Base-by-base conservation (phyloP, 2,329 filamentous ascomycete genomes). In the Fusarium devonianum region DNA sequence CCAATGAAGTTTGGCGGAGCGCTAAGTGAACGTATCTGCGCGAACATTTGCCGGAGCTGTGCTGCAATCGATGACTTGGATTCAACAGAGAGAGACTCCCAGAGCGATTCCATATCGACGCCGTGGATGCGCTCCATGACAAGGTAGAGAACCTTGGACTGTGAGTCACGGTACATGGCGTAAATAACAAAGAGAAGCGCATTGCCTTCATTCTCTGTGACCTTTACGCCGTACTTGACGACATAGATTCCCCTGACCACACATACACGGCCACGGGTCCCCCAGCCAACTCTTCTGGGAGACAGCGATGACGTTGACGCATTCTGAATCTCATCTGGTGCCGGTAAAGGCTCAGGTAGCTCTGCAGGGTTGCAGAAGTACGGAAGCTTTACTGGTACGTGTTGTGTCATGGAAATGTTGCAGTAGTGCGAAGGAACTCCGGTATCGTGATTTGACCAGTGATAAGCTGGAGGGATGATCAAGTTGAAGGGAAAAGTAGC, bases 51-150 rank as follows among this genome's bases (percentile, higher is more conserved):
- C 33, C 16, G 30, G 12, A 49, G 38, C 33, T 49, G 38, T 17
- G 26, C 26, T 13, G 46, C 25, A 38, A 49, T 37, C 9, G 38
- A 49, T 21, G 26, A 43, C 32, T 43, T 49, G 3, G 46, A 39
- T 43, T 43, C 46, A n/a, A 18, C n/a, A n/a, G 46, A 43, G 18
- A 49, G 39, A 32, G 25, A 32, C 13, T 10, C 12, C 46, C 46
- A 49, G 38, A 49, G 18, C 18, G 45, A 49, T 14, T 49, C 37
- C 13, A 42, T 23, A 16, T 28, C 22, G 12, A 23, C 32, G 17
- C 45, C 51, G 16, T 14, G 37, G 12, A 54, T 28, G 23, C 38
- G 47, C 34, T 50, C 45, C 51, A 54, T 54, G 33, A 54, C 35
- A 12, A 54, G 18, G 32, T 44, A 50, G 13, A 54, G 21, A 34